Evolutionary conservation across 2,329 filamentous ascomycete species (phyloP).

Genomic region (Tolypocladium amazonense): DNA sequence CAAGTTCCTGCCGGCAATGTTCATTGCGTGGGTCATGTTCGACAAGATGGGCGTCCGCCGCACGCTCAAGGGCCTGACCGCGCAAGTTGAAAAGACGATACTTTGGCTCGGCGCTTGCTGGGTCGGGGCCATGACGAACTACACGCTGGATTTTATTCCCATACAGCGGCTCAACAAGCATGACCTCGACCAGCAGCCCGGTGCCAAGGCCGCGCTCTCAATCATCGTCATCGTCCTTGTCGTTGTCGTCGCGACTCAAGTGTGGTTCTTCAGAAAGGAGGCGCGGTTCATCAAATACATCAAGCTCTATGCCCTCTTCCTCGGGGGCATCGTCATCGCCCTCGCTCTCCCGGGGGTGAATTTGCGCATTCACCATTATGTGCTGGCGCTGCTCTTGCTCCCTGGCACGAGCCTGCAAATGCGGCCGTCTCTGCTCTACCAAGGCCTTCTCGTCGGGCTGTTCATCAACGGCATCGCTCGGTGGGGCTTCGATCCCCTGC

Average conservation of each 20-base stretch:
- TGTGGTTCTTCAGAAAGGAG: slow-evolving; percentile 79
- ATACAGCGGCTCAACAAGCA: slow-evolving; percentile 86
- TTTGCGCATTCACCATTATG: slow-evolving; percentile 90
- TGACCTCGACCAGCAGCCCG: slow-evolving; percentile 81
- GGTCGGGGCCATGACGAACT: slow-evolving; percentile 86
- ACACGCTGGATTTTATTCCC: slow-evolving; percentile 89
- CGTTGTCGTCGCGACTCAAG: slow-evolving; percentile 60
- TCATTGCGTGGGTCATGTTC: slow-evolving; percentile 81
- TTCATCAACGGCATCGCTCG: slow-evolving; percentile 91
- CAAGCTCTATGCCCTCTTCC: slow-evolving; percentile 63
- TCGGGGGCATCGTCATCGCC: slow-evolving; percentile 55
- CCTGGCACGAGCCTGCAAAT: slow-evolving; percentile 86
- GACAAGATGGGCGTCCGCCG: slow-evolving; percentile 68
- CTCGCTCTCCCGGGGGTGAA: slow-evolving; percentile 66
- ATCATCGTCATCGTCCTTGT: slow-evolving; percentile 64
- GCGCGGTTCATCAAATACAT: slow-evolving; percentile 71
- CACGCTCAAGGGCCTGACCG: slow-evolving; percentile 59
- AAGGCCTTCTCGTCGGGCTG: slow-evolving; percentile 79
- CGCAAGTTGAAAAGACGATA: slow-evolving; percentile 81
- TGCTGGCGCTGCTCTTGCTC: slow-evolving; percentile 75
- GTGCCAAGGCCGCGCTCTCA: slow-evolving; percentile 72
- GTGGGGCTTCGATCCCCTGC: slow-evolving; percentile 85
- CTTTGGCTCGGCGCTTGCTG: slow-evolving; percentile 86
- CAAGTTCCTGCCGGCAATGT: slow-evolving; percentile 76
- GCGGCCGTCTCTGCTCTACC: slow-evolving; percentile 72